Conservation (phyloP, 495 filamentous ascomycete genomes). For the Ramalina peruviana region DNA sequence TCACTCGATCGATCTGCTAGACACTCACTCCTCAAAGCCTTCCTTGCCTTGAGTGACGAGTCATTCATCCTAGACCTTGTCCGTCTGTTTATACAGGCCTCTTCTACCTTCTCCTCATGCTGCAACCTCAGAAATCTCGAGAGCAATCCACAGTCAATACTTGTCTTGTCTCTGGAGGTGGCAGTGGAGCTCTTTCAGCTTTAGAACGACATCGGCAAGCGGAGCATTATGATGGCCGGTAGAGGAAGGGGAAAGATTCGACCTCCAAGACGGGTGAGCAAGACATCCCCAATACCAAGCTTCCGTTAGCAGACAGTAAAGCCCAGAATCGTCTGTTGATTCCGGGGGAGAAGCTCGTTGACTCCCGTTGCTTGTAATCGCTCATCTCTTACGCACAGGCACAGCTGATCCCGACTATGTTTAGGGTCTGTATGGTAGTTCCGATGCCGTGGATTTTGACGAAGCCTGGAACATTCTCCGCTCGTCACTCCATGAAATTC, state of each 20-base stretch:
- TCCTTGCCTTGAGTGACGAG: too few species aligned
- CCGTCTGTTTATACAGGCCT: too few species aligned
- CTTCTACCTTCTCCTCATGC: too few species aligned
- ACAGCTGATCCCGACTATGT: slow-evolving; percentile 1
- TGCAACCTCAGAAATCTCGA: too few species aligned
- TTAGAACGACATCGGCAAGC: neutral
- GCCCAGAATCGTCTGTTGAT: neutral
- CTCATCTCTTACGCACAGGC: neutral
- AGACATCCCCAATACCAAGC: neutral
- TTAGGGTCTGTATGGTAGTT: slow-evolving; percentile 37
- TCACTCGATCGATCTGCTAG: too few species aligned
- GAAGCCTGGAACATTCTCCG: slow-evolving; percentile 61
- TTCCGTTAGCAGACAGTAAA: too few species aligned
- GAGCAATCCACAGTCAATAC: too few species aligned
- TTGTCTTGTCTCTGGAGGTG: too few species aligned
- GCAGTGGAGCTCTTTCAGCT: too few species aligned
- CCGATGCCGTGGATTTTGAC: slow-evolving; percentile 60
- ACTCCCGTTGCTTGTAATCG: neutral
- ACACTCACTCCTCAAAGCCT: too few species aligned
- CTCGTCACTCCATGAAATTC: slow-evolving; percentile 67
- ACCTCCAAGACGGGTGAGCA: slow-evolving; percentile 53
- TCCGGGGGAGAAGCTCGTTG: neutral
- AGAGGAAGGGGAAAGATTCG: slow-evolving; percentile 56
- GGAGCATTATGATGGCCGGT: slow-evolving; percentile 43
- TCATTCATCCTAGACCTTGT: too few species aligned